These are phyloP conservation scores for Malbranchea cinnamomea DNA, from an alignment of 2,329 filamentous ascomycete genomes.

Conservation along the genomic window DNA sequence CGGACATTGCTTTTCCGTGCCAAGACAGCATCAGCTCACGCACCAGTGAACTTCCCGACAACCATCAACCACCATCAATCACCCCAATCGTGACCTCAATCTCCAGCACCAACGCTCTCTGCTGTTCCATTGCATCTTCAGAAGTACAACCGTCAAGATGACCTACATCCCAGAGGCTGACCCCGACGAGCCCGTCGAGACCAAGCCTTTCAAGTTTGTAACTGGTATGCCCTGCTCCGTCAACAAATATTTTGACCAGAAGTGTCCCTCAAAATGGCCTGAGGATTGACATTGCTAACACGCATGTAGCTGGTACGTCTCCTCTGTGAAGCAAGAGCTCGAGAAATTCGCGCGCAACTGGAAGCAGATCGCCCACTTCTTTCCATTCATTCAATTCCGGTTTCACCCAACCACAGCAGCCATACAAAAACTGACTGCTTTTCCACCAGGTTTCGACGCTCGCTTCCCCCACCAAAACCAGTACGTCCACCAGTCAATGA, in stretches of 20 bases:
- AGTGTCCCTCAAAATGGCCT: slow-evolving; percentile 18
- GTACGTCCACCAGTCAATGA: slow-evolving; percentile 20
- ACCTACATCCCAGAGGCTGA: slow-evolving; percentile 51
- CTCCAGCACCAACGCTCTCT: neutral
- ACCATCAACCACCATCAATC: slow-evolving; percentile 21
- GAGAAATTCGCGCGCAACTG: neutral
- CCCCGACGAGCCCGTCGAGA: slow-evolving; percentile 63
- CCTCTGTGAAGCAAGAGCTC: too few species aligned
- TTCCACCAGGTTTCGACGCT: slow-evolving; percentile 90
- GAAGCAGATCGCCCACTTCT: too few species aligned
- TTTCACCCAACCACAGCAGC: neutral
- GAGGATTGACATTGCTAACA: slow-evolving; percentile 24
- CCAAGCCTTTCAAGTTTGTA: slow-evolving; percentile 99
- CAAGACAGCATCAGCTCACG: slow-evolving; percentile 9
- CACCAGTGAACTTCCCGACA: slow-evolving; percentile 13
- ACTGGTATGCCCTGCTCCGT: slow-evolving; percentile 55
- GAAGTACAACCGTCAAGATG: slow-evolving; percentile 50
- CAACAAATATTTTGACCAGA: slow-evolving; percentile 13
- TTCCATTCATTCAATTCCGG: neutral
- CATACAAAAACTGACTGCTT: too few species aligned
- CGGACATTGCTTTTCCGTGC: too few species aligned
- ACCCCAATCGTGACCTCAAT: neutral
- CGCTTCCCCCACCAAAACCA: slow-evolving; percentile 94
- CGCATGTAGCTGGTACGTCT: slow-evolving; percentile 39
- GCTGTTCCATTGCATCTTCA: slow-evolving; percentile 20